These are phyloP conservation scores for Lentinula sp. DNA, from an alignment of 768 basidiomycete species.

Conservation along the genomic window DNA sequence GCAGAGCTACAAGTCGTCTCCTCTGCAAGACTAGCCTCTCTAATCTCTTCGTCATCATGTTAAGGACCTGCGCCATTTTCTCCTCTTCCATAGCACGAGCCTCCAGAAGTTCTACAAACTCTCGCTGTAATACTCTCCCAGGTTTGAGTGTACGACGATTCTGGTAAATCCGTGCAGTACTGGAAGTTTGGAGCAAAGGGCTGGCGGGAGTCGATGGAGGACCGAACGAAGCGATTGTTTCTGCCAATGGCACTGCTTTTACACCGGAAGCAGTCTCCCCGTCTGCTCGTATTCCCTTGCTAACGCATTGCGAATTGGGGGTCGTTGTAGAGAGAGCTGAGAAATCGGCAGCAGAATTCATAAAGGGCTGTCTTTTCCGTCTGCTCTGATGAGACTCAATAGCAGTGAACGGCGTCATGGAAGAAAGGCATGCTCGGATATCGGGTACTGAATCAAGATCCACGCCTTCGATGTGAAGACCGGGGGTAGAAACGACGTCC, in stretches of 20 bases:
- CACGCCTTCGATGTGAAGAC: background rate
- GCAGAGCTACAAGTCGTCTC: constrained; percentile 3
- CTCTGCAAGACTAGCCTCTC: constrained; percentile 6
- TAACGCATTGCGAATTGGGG: background rate
- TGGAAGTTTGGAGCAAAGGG: background rate
- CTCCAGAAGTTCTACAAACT: constrained; percentile 1
- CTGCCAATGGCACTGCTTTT: background rate
- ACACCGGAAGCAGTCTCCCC: background rate
- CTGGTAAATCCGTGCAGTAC: background rate
- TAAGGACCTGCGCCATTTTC: constrained; percentile 5
- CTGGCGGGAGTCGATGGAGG: background rate
- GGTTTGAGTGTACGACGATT: background rate
- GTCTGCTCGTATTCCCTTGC: background rate
- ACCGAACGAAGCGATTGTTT: no score
- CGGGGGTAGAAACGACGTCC: background rate
- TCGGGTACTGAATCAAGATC: background rate
- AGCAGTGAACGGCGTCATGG: background rate
- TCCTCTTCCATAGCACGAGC: constrained; percentile 8
- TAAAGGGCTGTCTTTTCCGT: background rate
- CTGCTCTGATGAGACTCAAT: background rate
- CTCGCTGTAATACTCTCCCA: constrained; percentile 4
- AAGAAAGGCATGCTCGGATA: background rate
- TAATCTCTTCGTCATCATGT: constrained; percentile 6
- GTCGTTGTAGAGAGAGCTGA: background rate
- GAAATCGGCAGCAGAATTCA: background rate